Evolutionary conservation across 192 early-diverging fungal species (phyloP).

Genomic region (Physocladia obscura): DNA sequence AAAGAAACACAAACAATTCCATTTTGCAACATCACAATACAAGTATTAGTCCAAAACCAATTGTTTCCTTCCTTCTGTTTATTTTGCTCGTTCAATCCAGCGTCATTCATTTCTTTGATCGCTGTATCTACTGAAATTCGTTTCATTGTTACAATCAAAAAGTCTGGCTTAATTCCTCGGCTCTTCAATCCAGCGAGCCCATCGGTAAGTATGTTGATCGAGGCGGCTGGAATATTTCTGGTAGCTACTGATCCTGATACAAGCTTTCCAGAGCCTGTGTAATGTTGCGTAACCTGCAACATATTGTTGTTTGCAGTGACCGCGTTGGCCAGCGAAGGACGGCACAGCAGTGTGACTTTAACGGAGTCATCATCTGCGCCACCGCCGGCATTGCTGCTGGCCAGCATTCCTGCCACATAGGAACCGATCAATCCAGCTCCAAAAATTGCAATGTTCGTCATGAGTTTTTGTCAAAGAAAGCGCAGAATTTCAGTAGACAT

Average conservation of each 20-base stretch:
- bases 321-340: not conserved
- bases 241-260: not conserved
- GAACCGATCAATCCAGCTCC: conserved; percentile 43
- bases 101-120: conserved; percentile 15
- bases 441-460: conserved; percentile 25
- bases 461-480: no score
- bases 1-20: not conserved
- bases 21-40: conserved; percentile 28
- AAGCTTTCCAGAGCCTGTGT: conserved; percentile 1
- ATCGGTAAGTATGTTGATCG: conserved; percentile 8
- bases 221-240: not conserved
- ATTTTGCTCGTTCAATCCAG: conserved; percentile 11
- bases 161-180: not conserved
- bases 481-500: no score
- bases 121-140: conserved; percentile 7
- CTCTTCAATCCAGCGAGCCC: not conserved
- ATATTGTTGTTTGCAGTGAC: conserved; percentile 13
- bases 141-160: conserved; percentile 33
- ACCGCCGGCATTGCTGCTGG: conserved; percentile 16
- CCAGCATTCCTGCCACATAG: conserved; percentile 38
- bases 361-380: not conserved
- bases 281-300: not conserved
- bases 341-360: conserved; percentile 13
- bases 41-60: conserved; percentile 15
- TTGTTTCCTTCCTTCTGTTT: conserved; percentile 12